Evolutionary conservation across 371 early-diverging fungal genomes (phyloP).

Genomic region (Zopfochytrium polystomum): DNA sequence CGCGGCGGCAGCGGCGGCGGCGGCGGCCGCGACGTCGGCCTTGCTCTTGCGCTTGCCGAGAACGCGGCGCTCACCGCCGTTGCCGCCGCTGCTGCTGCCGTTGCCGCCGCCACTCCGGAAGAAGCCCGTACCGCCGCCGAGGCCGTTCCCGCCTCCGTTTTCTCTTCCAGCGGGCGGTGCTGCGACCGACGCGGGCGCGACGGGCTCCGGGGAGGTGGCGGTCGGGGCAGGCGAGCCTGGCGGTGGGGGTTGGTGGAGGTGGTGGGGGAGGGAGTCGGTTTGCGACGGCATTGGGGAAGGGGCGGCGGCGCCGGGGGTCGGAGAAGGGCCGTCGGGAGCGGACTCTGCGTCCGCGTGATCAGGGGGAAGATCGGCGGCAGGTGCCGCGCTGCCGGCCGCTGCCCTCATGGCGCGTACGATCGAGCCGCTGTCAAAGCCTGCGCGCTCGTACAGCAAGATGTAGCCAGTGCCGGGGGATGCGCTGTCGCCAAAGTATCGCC

Average conservation of each 20-base stretch:
- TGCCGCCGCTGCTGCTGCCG: not conserved
- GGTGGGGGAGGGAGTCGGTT: not conserved
- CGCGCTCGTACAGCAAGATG: slow-evolving; percentile 45
- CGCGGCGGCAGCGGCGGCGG: not conserved
- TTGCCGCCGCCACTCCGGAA: not conserved
- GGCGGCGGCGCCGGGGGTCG: not conserved
- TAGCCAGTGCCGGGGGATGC: slow-evolving; percentile 46
- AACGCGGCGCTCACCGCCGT: not conserved
- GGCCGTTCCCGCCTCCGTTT: too few relatives aligned
- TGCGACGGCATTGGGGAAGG: not conserved
- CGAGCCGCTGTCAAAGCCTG: slow-evolving; percentile 23
- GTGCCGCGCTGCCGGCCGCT: not conserved
- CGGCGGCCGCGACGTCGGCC: not conserved
- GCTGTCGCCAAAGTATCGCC: slow-evolving; percentile 46
- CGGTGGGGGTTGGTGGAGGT: not conserved
- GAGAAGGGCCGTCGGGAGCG: not conserved
- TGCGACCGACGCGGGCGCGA: not conserved
- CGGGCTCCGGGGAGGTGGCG: not conserved
- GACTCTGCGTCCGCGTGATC: not conserved
- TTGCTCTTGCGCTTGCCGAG: not conserved
- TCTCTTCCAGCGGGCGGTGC: too few relatives aligned
- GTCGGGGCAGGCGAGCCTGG: not conserved
- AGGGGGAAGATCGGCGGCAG: not conserved
- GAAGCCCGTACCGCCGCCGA: not conserved
- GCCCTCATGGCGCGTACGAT: slow-evolving; percentile 6